Conservation (phyloP, 768 basidiomycete genomes). For the Hydnomerulius pinastri region DNA sequence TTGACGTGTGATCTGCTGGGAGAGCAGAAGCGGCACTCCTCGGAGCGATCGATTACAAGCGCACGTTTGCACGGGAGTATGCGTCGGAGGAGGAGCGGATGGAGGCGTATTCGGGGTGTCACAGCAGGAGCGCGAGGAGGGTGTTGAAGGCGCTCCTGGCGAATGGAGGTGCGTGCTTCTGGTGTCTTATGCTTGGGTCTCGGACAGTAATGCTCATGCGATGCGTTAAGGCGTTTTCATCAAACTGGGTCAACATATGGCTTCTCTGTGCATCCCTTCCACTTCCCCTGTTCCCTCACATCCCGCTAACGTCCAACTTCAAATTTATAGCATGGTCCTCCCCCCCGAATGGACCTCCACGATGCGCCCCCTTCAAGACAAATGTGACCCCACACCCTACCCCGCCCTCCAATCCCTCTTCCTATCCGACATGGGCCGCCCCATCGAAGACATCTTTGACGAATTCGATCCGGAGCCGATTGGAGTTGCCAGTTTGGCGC, state of each 20-base stretch:
- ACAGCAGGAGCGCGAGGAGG: conserved; percentile 77
- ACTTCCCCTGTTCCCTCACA: background rate
- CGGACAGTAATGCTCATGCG: background rate
- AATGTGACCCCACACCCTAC: conserved; percentile 87
- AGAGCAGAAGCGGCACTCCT: conserved; percentile 57
- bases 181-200: background rate
- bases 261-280: conserved; percentile 51
- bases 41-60: conserved; percentile 72
- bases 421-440: conserved; percentile 71
- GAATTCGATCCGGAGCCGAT: conserved; percentile 88
- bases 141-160: conserved; percentile 82
- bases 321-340: conserved; percentile 46
- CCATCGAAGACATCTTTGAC: conserved; percentile 75
- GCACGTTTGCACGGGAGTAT: conserved; percentile 58
- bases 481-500: conserved; percentile 94
- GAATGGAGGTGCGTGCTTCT: conserved; percentile 69
- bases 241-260: conserved; percentile 88
- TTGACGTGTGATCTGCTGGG: conserved; percentile 12
- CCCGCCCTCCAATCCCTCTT: conserved; percentile 78
- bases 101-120: conserved; percentile 73
- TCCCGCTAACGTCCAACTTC: background rate
- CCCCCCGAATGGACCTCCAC: conserved; percentile 64
- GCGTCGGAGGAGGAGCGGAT: conserved; percentile 49
- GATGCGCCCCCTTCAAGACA: conserved; percentile 78
- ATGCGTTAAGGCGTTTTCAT: conserved; percentile 69